Evolutionary conservation across 176 grass and related monocot species (phyloP), one percentile per base, ranked within the genome.

Genomic region (Dendrocalamus sinicus): DNA sequence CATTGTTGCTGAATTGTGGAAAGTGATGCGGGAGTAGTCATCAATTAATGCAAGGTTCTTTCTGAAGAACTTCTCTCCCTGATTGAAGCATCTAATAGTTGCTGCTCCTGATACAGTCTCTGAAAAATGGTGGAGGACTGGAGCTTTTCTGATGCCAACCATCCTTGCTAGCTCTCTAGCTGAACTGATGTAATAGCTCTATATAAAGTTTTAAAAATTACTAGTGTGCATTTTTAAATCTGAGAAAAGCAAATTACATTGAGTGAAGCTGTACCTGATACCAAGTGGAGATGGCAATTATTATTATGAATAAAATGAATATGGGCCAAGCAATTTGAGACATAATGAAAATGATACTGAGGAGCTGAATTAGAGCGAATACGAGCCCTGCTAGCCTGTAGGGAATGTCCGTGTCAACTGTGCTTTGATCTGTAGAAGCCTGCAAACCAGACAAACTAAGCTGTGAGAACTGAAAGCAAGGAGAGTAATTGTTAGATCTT

Each of bases 291-390:
- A 97, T 93, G 23, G 48, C 69, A 74, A 97, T 70, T 81, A 91
- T 79, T 67, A 93, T 83, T 74, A 91, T 24, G 53, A 97, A 97
- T 77, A 97, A 60, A 80, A 94, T 68, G 78, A 97, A 92, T 77
- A 97, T 93, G 39, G 95, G 87, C 92, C 95, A 91, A 43, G 92
- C 95, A 73, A 94, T 93, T 91, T 97, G 95, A 63, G 92, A 93
- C 95, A 97, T 93, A 6, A 97, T 88, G 81, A 91, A 70, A 87
- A 94, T 91, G 54, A 93, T 94, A 70, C 86, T 93, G 53, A 97
- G 82, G 62, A 97, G 92, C 78, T 97, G 91, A 89, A 97, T 87
- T 72, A 94, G 79, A 79, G 95, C 95, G 28, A 97, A 97, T 84
- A 93, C 79, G 44, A 97, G 80, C 54, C 95, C 95, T 63, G 95